Base-by-base conservation (phyloP, 192 early-diverging fungal genomes). In the Rhizophagus sp. region DNA sequence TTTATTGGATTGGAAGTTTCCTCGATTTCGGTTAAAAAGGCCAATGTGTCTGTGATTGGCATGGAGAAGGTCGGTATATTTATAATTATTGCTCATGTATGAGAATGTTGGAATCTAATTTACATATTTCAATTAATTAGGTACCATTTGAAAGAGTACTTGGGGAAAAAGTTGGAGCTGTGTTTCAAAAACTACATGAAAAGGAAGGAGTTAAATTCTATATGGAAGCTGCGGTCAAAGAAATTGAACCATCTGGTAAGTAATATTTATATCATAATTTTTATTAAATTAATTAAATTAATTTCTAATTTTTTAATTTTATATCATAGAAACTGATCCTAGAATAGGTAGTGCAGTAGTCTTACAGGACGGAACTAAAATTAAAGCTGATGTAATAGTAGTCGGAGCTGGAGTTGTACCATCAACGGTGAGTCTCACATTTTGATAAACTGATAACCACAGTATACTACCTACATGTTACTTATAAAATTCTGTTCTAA, bases 1-100 rank as follows among this genome's bases (percentile, higher is more conserved):
- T 91, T 90, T 76, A 90, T 91, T 81, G 89, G 90, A 17, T 85
- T 91, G 88, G 90, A 91, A 78, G 69, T 87, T 10, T 89, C 88
- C 11, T 64, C 87, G 13, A 80, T 85, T 22, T 81, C 84, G 0
- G 83, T 86, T 77, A 79, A 82, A 39, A 81, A 75, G 4, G 82
- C 80, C n/a, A 83, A 82, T n/a, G 87, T 89, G n/a, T 85, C 86
- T 7, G 88, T 91, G 3, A 83, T 91, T 78, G 88, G 88, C n/a
- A 85, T 86, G 83, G 88, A 89, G 62, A 83, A 85, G 75, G 75
- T 77, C 12, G 50, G 12, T 12, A 49, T 27, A 24, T 33, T 44
- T 25, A 47, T 47, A 47, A 1, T 47, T 47, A 13, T 66, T 77
- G 30, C 13, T 47, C 34, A 41, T 8, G 5, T 41, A 41, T 41